These are phyloP conservation scores for Buxus sempervirens DNA, from an alignment of 164 flowering plant species.

Conservation along the genomic window DNA sequence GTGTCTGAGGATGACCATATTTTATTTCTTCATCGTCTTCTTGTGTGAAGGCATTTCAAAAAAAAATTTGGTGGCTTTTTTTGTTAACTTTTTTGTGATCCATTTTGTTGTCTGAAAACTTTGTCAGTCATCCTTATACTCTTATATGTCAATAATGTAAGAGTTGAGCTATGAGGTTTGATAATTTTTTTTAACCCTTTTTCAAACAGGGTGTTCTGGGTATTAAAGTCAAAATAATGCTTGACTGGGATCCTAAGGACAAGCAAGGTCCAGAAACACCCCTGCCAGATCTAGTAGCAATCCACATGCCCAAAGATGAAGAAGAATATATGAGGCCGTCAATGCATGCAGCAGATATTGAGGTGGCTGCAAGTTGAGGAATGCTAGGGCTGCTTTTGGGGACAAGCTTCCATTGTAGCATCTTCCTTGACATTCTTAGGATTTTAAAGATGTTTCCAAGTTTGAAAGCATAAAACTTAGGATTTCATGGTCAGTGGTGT, in stretches of 20 bases:
- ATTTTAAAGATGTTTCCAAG: background rate
- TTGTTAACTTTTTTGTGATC: too few relatives aligned
- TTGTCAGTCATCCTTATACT: too few relatives aligned
- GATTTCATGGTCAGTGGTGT: too few relatives aligned
- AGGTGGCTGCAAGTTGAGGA: conserved; percentile 6
- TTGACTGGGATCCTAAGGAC: conserved; percentile 55
- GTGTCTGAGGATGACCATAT: conserved; percentile 26
- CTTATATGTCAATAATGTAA: too few relatives aligned
- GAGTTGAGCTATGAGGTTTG: background rate
- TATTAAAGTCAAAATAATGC: conserved; percentile 52
- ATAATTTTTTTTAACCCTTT: too few relatives aligned
- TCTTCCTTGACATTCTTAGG: background rate
- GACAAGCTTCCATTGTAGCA: background rate
- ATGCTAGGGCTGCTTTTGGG: too few relatives aligned
- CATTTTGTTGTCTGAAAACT: too few relatives aligned
- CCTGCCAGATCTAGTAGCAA: conserved; percentile 50
- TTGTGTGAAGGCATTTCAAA: too few relatives aligned
- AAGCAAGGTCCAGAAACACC: conserved; percentile 49
- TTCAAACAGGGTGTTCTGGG: conserved; percentile 50
- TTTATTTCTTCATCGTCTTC: too few relatives aligned
- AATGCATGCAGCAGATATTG: conserved; percentile 26
- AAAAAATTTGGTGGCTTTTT: too few relatives aligned
- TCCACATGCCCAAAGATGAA: conserved; percentile 55
- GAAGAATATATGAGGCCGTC: conserved; percentile 33
- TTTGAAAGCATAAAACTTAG: too few relatives aligned